Conservation (phyloP, 495 filamentous ascomycete genomes). For the Parachaetomium inaequale region DNA sequence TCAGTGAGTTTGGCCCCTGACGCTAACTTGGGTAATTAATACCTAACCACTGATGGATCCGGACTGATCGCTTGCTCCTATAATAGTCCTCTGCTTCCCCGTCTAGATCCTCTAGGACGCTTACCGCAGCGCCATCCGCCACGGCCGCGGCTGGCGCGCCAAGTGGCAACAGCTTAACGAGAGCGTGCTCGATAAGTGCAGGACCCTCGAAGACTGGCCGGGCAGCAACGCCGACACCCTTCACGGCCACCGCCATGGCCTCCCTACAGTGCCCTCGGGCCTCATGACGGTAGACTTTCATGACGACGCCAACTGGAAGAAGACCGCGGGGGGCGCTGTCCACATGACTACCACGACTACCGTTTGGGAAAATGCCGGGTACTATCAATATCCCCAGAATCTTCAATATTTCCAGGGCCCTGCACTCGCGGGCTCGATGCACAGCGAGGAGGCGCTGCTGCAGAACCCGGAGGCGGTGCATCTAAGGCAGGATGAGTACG, state of each 20-base stretch:
- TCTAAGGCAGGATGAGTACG: too few relatives aligned
- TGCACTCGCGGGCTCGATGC: not conserved
- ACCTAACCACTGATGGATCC: too few relatives aligned
- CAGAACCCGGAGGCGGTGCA: not conserved
- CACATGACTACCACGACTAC: not conserved
- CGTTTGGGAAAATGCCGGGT: not conserved
- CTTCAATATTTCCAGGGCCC: not conserved
- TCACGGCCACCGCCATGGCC: not conserved
- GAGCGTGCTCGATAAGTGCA: constrained; percentile 15
- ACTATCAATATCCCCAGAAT: not conserved
- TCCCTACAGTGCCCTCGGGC: constrained; percentile 8
- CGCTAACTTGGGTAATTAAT: too few relatives aligned
- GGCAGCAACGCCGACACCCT: constrained; percentile 1
- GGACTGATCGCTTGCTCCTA: not conserved
- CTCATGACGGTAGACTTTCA: constrained; percentile 20
- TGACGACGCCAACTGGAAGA: constrained; percentile 12
- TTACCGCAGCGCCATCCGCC: not conserved
- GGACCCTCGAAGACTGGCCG: constrained; percentile 10
- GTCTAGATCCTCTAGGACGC: constrained; percentile 15
- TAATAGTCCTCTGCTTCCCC: constrained; percentile 18
- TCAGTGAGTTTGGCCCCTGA: constrained; percentile 9
- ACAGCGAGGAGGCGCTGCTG: not conserved
- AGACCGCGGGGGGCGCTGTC: not conserved
- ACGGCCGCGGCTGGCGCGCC: constrained; percentile 6
- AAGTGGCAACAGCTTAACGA: constrained; percentile 10